These are phyloP conservation scores for Zygnema cylindricum DNA, from an alignment of 139 green algal genomes.

Conservation along the genomic window DNA sequence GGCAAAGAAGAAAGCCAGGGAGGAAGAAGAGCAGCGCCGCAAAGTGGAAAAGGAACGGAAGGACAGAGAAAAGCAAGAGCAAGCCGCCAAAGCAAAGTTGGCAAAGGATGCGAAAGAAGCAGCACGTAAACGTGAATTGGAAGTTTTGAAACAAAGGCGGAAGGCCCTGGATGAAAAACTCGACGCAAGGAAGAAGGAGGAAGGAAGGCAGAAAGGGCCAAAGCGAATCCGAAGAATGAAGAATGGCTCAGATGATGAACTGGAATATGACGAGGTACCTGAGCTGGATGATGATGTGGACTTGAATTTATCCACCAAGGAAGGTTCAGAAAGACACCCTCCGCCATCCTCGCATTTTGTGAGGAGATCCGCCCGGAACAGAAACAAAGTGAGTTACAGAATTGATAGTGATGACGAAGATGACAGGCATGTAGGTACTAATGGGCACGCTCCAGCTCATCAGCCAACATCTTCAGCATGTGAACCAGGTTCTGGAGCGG, in stretches of 20 bases:
- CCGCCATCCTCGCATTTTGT: neutral
- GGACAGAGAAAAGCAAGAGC: neutral
- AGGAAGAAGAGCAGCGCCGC: neutral
- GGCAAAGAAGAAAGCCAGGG: neutral
- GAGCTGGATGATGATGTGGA: constrained; percentile 24
- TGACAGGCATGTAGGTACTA: neutral
- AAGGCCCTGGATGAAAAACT: neutral
- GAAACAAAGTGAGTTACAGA: constrained; percentile 12
- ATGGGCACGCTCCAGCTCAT: no score
- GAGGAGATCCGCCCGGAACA: constrained; percentile 1
- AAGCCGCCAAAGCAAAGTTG: neutral
- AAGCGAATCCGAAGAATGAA: neutral
- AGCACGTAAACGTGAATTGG: neutral
- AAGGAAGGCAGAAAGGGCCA: neutral
- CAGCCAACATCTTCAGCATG: no score
- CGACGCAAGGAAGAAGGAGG: constrained; percentile 14
- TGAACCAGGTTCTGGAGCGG: no score
- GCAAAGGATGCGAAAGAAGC: neutral
- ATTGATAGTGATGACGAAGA: neutral
- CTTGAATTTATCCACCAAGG: neutral
- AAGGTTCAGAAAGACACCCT: neutral
- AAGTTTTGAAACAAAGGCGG: neutral
- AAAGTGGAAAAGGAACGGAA: neutral
- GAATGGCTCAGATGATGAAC: constrained; percentile 5
- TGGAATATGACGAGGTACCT: constrained; percentile 1